Percentiles rank a stretch among this genome's conserved stretches.
These are phyloP conservation scores for Patellifolia procumbens DNA, from an alignment of 179 eudicot genomes.

Conservation along the genomic window DNA sequence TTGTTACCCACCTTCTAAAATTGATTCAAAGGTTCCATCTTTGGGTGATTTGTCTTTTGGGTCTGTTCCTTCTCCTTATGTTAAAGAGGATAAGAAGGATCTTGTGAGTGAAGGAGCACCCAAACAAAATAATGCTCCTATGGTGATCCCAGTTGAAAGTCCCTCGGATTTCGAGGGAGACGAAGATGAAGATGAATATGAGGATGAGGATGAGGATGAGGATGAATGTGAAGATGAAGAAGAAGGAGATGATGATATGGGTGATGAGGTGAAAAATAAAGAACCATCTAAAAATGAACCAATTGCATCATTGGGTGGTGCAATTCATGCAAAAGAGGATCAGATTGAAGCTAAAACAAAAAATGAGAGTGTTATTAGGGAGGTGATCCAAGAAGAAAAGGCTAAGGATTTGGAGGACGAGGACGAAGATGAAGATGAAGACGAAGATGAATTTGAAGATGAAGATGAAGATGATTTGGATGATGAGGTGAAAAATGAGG, in stretches of 20 bases:
- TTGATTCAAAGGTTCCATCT: slow-evolving; percentile 1
- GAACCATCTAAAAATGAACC: neutral
- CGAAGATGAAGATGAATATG: neutral
- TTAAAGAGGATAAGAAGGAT: slow-evolving; percentile 22
- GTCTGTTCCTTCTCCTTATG: slow-evolving; percentile 39
- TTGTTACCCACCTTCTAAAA: slow-evolving; percentile 57
- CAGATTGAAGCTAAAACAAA: neutral
- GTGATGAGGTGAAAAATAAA: neutral
- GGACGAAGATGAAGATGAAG: neutral
- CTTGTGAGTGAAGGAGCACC: neutral
- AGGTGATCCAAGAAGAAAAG: neutral
- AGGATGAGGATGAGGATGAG: neutral
- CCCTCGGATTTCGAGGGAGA: neutral
- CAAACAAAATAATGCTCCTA: neutral
- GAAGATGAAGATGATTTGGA: no score
- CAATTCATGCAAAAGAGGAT: no score
- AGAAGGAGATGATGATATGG: neutral
- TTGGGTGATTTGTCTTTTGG: slow-evolving; percentile 30
- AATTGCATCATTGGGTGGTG: no score
- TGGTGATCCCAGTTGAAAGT: slow-evolving; percentile 7
- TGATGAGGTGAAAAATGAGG: no score
- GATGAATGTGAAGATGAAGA: neutral
- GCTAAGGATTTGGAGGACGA: neutral
- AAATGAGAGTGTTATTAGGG: neutral
- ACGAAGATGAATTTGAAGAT: slow-evolving; percentile 11